phyloP scores from a whole-genome alignment of 2,329 filamentous ascomycete species.

The Penicillium expansum region DNA sequence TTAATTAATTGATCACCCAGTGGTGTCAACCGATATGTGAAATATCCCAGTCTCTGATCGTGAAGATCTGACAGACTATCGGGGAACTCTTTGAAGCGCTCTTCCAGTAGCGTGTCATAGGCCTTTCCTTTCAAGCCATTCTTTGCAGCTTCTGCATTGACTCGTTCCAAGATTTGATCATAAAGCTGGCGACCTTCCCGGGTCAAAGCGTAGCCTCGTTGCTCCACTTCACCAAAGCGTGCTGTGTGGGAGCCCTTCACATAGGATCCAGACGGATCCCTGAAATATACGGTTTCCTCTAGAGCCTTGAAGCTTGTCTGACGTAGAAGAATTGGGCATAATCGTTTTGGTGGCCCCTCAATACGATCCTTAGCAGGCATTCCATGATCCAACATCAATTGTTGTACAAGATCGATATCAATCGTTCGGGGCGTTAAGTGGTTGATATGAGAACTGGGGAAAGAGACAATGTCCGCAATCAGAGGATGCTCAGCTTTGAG shows the following conservation, averaged over 20 bases:
- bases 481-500: constrained; percentile 49
- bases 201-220: constrained; percentile 53
- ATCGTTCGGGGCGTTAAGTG: constrained; percentile 54
- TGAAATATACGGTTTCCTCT: constrained; percentile 49
- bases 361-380: constrained; percentile 51
- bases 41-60: constrained; percentile 41
- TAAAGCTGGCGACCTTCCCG: constrained; percentile 47
- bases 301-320: constrained; percentile 56
- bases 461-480: constrained; percentile 49
- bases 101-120: constrained; percentile 23
- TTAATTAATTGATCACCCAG: constrained; percentile 2
- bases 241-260: constrained; percentile 47
- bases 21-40: constrained; percentile 33
- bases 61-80: constrained; percentile 44
- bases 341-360: constrained; percentile 50
- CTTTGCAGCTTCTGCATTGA: constrained; percentile 16
- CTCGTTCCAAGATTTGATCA: constrained; percentile 42
- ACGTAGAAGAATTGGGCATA: constrained; percentile 49
- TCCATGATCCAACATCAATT: constrained; percentile 41
- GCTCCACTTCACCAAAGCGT: constrained; percentile 55
- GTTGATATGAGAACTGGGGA: constrained; percentile 51
- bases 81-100: constrained; percentile 41
- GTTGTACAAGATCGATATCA: constrained; percentile 49
- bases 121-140: background rate
- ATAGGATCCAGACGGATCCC: constrained; percentile 12